Conservation (phyloP, 306 rosid genomes). For the Hippophae tibetana region DNA sequence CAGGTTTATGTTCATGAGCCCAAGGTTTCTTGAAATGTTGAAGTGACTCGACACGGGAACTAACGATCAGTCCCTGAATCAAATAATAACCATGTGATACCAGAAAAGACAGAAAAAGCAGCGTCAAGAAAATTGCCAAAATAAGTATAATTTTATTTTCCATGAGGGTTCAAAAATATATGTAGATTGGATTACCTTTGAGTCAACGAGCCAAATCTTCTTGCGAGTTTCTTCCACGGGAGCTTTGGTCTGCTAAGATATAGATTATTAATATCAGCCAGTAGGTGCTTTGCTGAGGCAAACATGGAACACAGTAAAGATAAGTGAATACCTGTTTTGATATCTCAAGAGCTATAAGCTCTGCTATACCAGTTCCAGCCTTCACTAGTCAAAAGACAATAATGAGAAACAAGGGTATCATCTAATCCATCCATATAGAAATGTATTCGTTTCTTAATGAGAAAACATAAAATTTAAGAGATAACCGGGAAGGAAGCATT, state of each 20-base stretch:
- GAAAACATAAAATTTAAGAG: no score
- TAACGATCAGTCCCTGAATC: conserved; percentile 78
- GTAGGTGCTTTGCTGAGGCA: conserved; percentile 6
- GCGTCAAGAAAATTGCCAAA: conserved; percentile 1
- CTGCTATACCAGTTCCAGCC: conserved; percentile 99
- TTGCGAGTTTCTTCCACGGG: conserved; percentile 78
- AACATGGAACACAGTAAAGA: conserved; percentile 1
- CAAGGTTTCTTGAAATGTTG: conserved; percentile 95
- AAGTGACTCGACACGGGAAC: conserved; percentile 64
- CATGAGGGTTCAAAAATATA: neutral
- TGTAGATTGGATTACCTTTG: conserved; percentile 45
- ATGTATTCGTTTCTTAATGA: neutral
- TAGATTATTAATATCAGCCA: neutral
- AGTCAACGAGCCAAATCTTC: conserved; percentile 97
- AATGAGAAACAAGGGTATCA: conserved; percentile 22
- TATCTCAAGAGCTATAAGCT: conserved; percentile 90
- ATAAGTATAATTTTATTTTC: conserved; percentile 1
- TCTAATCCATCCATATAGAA: neutral
- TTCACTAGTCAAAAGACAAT: conserved; percentile 35
- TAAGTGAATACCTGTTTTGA: conserved; percentile 64
- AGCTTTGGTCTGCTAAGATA: conserved; percentile 51
- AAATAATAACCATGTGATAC: conserved; percentile 14
- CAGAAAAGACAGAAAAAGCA: neutral
- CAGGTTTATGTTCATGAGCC: conserved; percentile 91
- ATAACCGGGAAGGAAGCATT: neutral